Evolutionary conservation across 768 basidiomycete species (phyloP).

Genomic region (Dacryopinax primogenitus): DNA sequence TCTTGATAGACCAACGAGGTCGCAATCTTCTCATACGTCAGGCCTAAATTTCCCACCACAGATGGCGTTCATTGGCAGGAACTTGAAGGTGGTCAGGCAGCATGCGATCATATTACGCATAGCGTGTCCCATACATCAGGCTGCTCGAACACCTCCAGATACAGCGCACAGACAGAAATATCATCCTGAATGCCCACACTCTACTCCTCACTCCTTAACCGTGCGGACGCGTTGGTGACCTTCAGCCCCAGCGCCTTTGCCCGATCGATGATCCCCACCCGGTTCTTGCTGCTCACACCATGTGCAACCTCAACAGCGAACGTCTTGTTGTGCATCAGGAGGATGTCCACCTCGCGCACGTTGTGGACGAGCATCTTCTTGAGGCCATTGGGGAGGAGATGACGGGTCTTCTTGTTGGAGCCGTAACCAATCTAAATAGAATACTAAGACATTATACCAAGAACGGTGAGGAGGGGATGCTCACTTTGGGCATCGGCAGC

Average conservation of each 20-base stretch:
- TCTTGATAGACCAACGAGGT: no score
- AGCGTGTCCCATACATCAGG: constrained; percentile 5
- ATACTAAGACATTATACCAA: not conserved
- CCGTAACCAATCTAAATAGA: constrained; percentile 63
- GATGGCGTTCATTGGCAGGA: no score
- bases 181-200: constrained; percentile 10
- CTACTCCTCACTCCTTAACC: constrained; percentile 86
- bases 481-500: constrained; percentile 88
- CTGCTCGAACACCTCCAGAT: not conserved
- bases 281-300: constrained; percentile 90
- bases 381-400: constrained; percentile 87
- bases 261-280: constrained; percentile 79
- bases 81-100: not conserved
- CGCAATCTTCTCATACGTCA: no score
- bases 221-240: constrained; percentile 85
- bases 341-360: constrained; percentile 81
- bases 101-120: constrained; percentile 8
- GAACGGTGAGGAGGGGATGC: constrained; percentile 18
- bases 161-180: not conserved
- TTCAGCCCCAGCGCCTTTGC: constrained; percentile 80
- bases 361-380: constrained; percentile 96
- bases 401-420: constrained; percentile 90
- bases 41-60: no score
- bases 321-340: constrained; percentile 95
- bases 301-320: constrained; percentile 96